Base-by-base conservation (phyloP, 257 asterid species). In the Primulina eburnea region DNA sequence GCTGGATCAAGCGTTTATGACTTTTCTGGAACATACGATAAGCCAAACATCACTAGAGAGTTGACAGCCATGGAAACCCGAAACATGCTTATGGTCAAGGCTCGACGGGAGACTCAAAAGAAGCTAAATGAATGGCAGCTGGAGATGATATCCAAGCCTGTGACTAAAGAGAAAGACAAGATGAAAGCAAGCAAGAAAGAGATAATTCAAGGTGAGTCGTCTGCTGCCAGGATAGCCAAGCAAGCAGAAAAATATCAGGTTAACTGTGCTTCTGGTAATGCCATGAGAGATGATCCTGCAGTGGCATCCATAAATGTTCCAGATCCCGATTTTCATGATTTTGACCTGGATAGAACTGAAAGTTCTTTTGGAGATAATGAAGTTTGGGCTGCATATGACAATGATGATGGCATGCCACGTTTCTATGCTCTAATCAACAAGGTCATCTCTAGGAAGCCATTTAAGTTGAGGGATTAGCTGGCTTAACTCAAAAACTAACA, bases 311-410 rank as follows among this genome's bases (percentile, higher is more conserved):
- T 92, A 92, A 82, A 65, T 79, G 96, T 88, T 57, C 96, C 96
- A 60, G 98, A 92, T 82, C 79, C 95, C 29, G 96, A 90, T 78
- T 90, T 88, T 71, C 85, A 88, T 73, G 95, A 89, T 78, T 87
- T 89, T 72, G 95, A 87, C 68, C 71, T 59, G 78, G 95, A 89
- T 40, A 80, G 96, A 79, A 60, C 81, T 10, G 90, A 84, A 74
- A 70, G 52, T 38, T 81, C 92, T 58, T 89, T 87, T 52, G 87
- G 77, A 63, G 97, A 86, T 68, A 88, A 86, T 33, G 89, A 86
- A 80, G 92, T 90, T 32, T 90, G 97, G 97, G 90, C 96, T 53
- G 91, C 89, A 14, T 90, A 90, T 55, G 97, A 90, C 29, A 82
- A 86, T 14, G 80, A 78, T 26, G 97, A 88, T 70, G 96, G 95